Evolutionary conservation across 192 early-diverging fungal species (phyloP), one percentile per base, ranked within the genome.

Genomic region (Backusella australiensis): DNA sequence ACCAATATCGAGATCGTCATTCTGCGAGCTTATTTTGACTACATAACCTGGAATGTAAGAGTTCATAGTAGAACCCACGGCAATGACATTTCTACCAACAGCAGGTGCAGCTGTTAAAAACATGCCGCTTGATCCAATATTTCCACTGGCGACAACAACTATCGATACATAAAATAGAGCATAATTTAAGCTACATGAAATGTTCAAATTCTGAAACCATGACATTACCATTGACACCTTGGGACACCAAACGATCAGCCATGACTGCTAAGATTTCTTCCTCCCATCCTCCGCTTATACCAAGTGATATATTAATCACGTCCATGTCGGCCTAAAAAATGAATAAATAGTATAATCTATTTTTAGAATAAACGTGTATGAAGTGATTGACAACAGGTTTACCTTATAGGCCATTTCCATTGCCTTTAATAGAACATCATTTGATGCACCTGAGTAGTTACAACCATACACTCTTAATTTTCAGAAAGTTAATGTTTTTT

Each of bases 251-350:
- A 11, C 76, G 76, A 41, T 89, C 85, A 34, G 90, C 89, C 0
- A 92, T 86, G 21, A 87, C 81, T 6, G 89, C 79, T 32, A 89
- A 72, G 17, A 91, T 86, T 38, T 88, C 84, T 59, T 93, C 92
- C 67, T 81, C 83, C 88, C 86, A 89, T 32, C 86, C 88, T 76
- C 84, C 83, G 19, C 87, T 86, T 11, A 87, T 92, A 65, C 95
- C 96, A 49, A 96, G 80, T 44, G 93, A 94, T 73, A 96, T 83
- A 84, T 92, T 96, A 82, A 98, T 91, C 42, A 98, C 80, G 75
- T 98, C 89, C 86, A 93, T 88, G 0, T 88, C 82, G 26, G 63
- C 77, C 74, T 75, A 67, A 8, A 67, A 63, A 34, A 39, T 23
- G 23, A 67, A 56, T 42, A 44, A 34, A 63, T 21, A 75, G 36